These are phyloP conservation scores for Emergomyces pasteurianus DNA, from an alignment of 2,329 filamentous ascomycete genomes.

Conservation along the genomic window DNA sequence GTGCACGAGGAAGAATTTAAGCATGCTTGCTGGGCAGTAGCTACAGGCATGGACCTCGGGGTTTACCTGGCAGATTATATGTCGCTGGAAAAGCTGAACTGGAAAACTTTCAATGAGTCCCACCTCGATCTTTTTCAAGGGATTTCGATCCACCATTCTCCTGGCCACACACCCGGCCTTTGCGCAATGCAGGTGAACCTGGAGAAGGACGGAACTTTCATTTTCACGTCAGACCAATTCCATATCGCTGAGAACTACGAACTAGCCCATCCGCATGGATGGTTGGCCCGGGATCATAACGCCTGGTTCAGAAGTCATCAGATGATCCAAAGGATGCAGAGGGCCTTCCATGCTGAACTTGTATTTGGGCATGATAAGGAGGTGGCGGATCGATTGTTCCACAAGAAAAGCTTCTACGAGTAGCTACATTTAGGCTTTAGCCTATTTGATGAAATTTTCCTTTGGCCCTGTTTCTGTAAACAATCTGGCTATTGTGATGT, in stretches of 20 bases:
- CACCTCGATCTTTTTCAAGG: conserved; percentile 31
- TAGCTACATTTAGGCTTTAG: background rate
- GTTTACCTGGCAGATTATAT: conserved; percentile 30
- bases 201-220: conserved; percentile 25
- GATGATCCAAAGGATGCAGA: conserved; percentile 22
- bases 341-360: conserved; percentile 20
- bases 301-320: conserved; percentile 26
- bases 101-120: conserved; percentile 32
- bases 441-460: background rate
- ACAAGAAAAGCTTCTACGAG: conserved; percentile 7
- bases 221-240: conserved; percentile 32
- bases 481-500: no score
- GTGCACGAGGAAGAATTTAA: conserved; percentile 39
- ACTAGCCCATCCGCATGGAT: conserved; percentile 23
- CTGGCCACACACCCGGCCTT: conserved; percentile 27
- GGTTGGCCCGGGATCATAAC: conserved; percentile 26
- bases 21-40: conserved; percentile 35
- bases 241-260: conserved; percentile 31
- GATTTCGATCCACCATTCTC: conserved; percentile 26
- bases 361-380: conserved; percentile 23
- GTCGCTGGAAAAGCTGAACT: conserved; percentile 27
- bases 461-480: no score
- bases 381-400: conserved; percentile 5
- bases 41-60: conserved; percentile 30
- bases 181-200: conserved; percentile 28